Base-by-base conservation (phyloP, 352 stramenopile genomes). In the Phytophthora agathidicida region DNA sequence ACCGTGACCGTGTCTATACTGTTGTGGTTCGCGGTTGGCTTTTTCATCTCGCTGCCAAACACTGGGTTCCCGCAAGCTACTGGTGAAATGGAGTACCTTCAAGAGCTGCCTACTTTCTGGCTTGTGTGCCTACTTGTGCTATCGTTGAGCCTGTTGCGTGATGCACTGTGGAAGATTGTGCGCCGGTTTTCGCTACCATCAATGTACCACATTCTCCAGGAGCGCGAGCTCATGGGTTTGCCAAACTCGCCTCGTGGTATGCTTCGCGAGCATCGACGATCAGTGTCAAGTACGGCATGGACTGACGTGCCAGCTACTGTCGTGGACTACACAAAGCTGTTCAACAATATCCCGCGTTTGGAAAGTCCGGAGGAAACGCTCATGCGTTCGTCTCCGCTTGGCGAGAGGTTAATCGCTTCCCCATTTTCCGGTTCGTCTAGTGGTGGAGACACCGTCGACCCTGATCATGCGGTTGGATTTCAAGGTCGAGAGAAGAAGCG, bases 141-240 rank as follows among this genome's bases (percentile, higher is more conserved):
- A 26, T 77, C 61, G 13, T 37, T 93, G 17, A 89, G 71, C 33
- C 46, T 93, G 23, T 42, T 93, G n/a, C 76, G 83, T 26, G 83
- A 93, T 38, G 32, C 70, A 26, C 61, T 93, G 9, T 93, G 83
- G 83, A 93, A 93, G 53, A 66, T 89, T 42, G 39, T 93, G 31
- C 80, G 80, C 13, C 83, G 83, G 5, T 60, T 90, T 39, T 70
- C 60, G 20, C 79, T 79, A 9, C 83, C 83, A 4, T 88, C 80
- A 10, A 80, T 81, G 32, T 91, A 93, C 37, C 83, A 93, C 42
- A 93, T 93, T 45, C 41, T 93, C 3, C 83, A 93, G 41, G 83
- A 93, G 41, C 83, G 83, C 1, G 83, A 93, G 33, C 72, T 79
- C 45, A 68, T 93, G 43, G 70, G 62, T 8, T 60, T 91, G 24